Conservation (phyloP, 371 early-diverging fungal species). For the Vavraia culicis region DNA sequence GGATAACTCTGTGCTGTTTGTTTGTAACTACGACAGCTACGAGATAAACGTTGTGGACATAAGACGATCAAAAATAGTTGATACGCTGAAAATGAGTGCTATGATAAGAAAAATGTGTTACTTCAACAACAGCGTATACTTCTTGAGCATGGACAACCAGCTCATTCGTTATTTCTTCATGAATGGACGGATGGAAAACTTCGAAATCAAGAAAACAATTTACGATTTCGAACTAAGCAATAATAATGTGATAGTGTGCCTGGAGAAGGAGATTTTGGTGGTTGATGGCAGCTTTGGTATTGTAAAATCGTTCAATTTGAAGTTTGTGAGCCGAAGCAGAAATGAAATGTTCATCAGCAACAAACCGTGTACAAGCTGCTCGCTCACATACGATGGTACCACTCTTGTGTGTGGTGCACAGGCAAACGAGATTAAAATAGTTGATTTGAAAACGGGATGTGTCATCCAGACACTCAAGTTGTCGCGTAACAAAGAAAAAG, state of each 20-base stretch:
- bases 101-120: slow-evolving; percentile 13
- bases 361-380: slow-evolving; percentile 22
- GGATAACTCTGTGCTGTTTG: slow-evolving; percentile 23
- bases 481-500: slow-evolving; percentile 23
- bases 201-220: slow-evolving; percentile 12
- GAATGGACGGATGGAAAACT: not conserved
- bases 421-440: slow-evolving; percentile 19
- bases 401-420: slow-evolving; percentile 22
- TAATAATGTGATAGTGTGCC: slow-evolving; percentile 10
- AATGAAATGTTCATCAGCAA: slow-evolving; percentile 23
- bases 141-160: slow-evolving; percentile 15
- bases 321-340: slow-evolving; percentile 14
- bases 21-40: slow-evolving; percentile 14
- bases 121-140: slow-evolving; percentile 12
- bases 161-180: slow-evolving; percentile 19
- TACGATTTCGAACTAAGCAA: slow-evolving; percentile 9
- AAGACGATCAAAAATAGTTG: slow-evolving; percentile 24
- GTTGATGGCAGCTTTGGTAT: slow-evolving; percentile 23
- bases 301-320: slow-evolving; percentile 4
- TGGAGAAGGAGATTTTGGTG: slow-evolving; percentile 12
- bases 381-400: slow-evolving; percentile 11
- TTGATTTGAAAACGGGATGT: slow-evolving; percentile 2
- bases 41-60: slow-evolving; percentile 23
- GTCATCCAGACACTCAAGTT: slow-evolving; percentile 16
- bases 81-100: slow-evolving; percentile 12